These are phyloP conservation scores for Parietaria judaica DNA, from an alignment of 306 rosid species.

Conservation along the genomic window DNA sequence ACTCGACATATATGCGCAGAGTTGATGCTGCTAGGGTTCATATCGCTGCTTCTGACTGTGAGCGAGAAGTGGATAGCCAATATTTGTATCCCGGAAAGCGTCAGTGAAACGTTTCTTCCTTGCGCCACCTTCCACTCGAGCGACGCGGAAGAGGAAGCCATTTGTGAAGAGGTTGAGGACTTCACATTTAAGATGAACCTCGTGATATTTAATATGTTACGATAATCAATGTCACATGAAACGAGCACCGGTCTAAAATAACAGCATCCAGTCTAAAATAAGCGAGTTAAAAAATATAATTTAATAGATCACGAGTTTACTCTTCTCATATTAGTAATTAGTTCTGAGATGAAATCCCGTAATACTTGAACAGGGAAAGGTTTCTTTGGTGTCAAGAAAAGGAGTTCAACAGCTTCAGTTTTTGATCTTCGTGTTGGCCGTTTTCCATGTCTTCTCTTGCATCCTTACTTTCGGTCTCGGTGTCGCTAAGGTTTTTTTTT, in stretches of 20 bases:
- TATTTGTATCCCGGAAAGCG: constrained; percentile 38
- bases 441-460: constrained; percentile 36
- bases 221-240: neutral
- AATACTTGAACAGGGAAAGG: constrained; percentile 22
- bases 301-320: neutral
- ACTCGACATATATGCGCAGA: constrained; percentile 18
- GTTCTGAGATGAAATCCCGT: neutral
- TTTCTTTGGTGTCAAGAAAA: constrained; percentile 35
- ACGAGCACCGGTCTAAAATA: neutral
- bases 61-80: constrained; percentile 31
- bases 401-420: constrained; percentile 36
- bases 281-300: too few species aligned
- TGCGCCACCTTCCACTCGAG: constrained; percentile 17
- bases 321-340: neutral
- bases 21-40: constrained; percentile 46
- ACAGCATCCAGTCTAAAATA: neutral
- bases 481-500: constrained; percentile 41
- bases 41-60: constrained; percentile 39
- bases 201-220: too few species aligned
- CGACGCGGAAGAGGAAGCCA: constrained; percentile 27
- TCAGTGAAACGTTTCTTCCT: constrained; percentile 34
- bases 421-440: constrained; percentile 36
- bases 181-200: too few species aligned
- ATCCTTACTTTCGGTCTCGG: constrained; percentile 48
- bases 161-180: constrained; percentile 33